A percentile compares a stretch with the other conserved stretches of the same genome.
phyloP scores from a whole-genome alignment of 306 rosid genomes.

The Pyrus communis region DNA sequence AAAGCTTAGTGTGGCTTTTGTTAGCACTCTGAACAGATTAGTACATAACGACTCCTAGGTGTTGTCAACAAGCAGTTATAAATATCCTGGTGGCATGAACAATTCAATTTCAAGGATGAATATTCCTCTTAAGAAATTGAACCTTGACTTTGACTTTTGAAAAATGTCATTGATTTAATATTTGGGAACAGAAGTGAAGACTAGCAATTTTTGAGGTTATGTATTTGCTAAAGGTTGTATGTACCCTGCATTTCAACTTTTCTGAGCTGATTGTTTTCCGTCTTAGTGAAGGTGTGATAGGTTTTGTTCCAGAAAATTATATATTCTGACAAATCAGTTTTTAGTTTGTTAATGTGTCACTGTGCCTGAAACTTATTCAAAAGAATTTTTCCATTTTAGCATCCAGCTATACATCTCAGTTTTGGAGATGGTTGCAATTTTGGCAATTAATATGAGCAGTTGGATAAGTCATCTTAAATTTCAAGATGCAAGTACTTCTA shows the following conservation, averaged over 20 bases:
- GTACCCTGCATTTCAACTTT: not conserved
- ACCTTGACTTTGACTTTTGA: not conserved
- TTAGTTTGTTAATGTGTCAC: not conserved
- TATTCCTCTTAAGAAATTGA: not conserved
- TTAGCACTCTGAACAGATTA: not conserved
- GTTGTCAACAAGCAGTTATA: not conserved
- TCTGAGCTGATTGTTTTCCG: not conserved
- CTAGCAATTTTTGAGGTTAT: not conserved
- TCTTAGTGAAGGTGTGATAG: not conserved
- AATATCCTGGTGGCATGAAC: not conserved
- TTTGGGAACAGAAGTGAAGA: not conserved
- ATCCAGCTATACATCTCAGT: not conserved
- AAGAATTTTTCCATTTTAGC: not conserved
- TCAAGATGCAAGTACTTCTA: not conserved
- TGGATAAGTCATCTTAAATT: not conserved
- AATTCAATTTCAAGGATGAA: not conserved
- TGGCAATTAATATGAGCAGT: not conserved
- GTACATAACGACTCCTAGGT: not conserved
- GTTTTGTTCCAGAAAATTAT: not conserved
- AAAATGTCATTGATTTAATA: not conserved
- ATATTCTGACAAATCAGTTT: not conserved
- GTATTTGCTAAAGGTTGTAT: not conserved
- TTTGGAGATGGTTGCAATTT: not conserved
- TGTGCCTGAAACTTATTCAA: not conserved
- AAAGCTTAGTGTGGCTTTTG: not conserved